Evolutionary conservation across 2,329 filamentous ascomycete genomes (phyloP).

Genomic region (Hypoxylon sp.): DNA sequence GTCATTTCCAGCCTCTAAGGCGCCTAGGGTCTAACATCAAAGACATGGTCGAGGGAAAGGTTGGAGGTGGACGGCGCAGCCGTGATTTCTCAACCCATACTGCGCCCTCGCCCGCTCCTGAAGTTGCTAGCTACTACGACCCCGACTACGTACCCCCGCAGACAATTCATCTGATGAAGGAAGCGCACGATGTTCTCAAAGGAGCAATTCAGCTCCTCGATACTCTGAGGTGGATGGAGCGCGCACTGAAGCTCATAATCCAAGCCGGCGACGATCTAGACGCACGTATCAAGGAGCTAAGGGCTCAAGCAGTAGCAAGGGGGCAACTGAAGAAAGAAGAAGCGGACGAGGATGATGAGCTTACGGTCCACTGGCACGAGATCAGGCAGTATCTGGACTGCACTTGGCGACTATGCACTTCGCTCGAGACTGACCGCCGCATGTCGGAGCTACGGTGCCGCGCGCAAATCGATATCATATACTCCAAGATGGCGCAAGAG

Average conservation of each 20-base stretch:
- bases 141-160: conserved; percentile 59
- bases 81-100: conserved; percentile 18
- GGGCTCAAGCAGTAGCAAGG: conserved; percentile 31
- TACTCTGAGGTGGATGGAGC: conserved; percentile 64
- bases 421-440: conserved; percentile 62
- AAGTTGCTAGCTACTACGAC: conserved; percentile 43
- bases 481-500: conserved; percentile 65
- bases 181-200: conserved; percentile 63
- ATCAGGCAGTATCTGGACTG: conserved; percentile 64
- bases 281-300: conserved; percentile 50
- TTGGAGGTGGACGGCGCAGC: conserved; percentile 36
- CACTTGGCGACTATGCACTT: conserved; percentile 60
- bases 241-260: conserved; percentile 61
- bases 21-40: conserved; percentile 49
- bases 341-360: conserved; percentile 49
- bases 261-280: conserved; percentile 61
- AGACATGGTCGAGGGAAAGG: conserved; percentile 49
- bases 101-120: conserved; percentile 17
- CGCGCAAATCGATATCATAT: conserved; percentile 65
- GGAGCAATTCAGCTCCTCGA: conserved; percentile 63
- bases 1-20: conserved; percentile 47
- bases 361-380: conserved; percentile 62
- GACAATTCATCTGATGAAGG: conserved; percentile 64
- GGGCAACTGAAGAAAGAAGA: conserved; percentile 34
- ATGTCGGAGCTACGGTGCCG: conserved; percentile 64